Base-by-base conservation (phyloP, 257 asterid genomes). In the Capsicum rhomboideum region DNA sequence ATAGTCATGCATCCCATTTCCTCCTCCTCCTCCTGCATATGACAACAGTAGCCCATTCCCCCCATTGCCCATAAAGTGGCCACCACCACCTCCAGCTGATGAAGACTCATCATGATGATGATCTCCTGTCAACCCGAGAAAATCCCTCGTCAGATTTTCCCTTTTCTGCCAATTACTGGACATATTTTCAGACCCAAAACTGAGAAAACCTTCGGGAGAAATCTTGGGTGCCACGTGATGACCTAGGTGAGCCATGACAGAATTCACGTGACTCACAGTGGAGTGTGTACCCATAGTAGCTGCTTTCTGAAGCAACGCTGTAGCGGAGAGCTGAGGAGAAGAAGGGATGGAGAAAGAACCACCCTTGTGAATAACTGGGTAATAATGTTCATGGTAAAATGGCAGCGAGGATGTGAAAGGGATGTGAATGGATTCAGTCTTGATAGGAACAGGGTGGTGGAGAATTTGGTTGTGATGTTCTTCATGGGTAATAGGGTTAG, bases 261-360 rank as follows among this genome's bases (percentile, higher is more conserved):
- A 91, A 63, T 90, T 86, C 85, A 82, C 84, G 75, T 90, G 93
- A 46, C 92, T 93, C 14, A 75, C 75, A 10, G 86, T 66, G 6
- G 86, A 74, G 40, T 46, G 55, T 10, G 80, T 82, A 28, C 97
- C 95, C 18, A 91, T 53, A 4, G 88, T 67, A 2, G 94, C 91
- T 12, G 97, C 97, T 89, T 88, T 90, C 79, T 93, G 97, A 85
- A 95, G 96, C 84, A 95, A 90, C 16, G 92, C 95, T 6, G 98
- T 91, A 82, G 98, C 94, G 0, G 98, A 92, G 42, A 92, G 94
- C 10, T 84, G 83, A 84, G 75, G 83, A 50, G 87, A 87, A 34
- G 91, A 87, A 34, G 91, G 88, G 18, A 87, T 83, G n/a, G 87
- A 10, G 80, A 84, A 44, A 50, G 59, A 80, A 7, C 82, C 21